These are phyloP conservation scores for Triticum aestivum DNA, from an alignment of 176 grass and related monocot species.

Conservation along the genomic window IWGSC_CS_RefSeq_v2.1 NC_057807.1:606489896-606490395, in stretches of 20 bases:
- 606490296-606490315: not conserved
- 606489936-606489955: conserved; percentile 9
- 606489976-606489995: conserved; percentile 13
- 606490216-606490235: not conserved
- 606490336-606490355: too few relatives aligned
- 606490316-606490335: not conserved
- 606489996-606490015: conserved; percentile 18
- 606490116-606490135: not conserved
- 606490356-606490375: too few relatives aligned
- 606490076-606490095: not conserved
- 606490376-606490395: too few relatives aligned
- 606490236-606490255: not conserved
- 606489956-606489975: conserved; percentile 31
- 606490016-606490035: not conserved
- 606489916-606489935: not conserved
- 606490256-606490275: not conserved
- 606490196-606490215: not conserved
- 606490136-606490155: not conserved
- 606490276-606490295: not conserved
- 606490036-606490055: not conserved
- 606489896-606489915: not conserved
- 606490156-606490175: not conserved
- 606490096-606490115: not conserved
- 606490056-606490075: not conserved
- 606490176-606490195: not conserved